phyloP scores from a whole-genome alignment of 202 grass and related monocot genomes.

The Hordeum pubiflorum region DNA sequence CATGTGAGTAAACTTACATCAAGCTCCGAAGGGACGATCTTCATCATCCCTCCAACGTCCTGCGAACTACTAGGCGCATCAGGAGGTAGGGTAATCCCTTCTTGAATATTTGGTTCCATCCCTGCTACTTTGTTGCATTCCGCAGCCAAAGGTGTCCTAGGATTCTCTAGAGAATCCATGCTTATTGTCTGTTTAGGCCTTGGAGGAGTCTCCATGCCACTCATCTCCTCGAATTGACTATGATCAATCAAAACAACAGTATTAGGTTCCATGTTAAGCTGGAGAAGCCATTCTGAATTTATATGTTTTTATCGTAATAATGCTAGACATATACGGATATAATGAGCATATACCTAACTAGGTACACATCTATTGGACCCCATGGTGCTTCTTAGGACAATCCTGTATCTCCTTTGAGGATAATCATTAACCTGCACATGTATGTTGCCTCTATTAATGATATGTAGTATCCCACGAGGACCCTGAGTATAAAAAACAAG shows the following conservation, averaged over 20 bases:
- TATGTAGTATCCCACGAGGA: neutral
- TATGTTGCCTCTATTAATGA: conserved; percentile 1
- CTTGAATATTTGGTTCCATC: conserved; percentile 27
- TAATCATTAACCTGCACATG: conserved; percentile 53
- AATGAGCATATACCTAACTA: conserved; percentile 52
- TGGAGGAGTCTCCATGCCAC: conserved; percentile 56
- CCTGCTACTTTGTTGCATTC: conserved; percentile 29
- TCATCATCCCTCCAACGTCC: conserved; percentile 48
- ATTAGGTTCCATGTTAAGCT: too few species aligned
- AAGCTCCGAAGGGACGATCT: conserved; percentile 56
- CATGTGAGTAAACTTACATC: conserved; percentile 42
- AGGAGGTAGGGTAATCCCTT: conserved; percentile 8
- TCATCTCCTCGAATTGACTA: conserved; percentile 91
- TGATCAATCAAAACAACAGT: too few species aligned
- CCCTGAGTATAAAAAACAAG: neutral
- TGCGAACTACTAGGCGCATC: conserved; percentile 34
- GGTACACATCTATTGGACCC: conserved; percentile 85
- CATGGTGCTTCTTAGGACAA: conserved; percentile 92
- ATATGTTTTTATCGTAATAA: too few species aligned
- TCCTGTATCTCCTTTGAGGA: conserved; percentile 74
- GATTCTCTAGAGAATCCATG: conserved; percentile 43
- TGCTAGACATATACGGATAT: too few species aligned
- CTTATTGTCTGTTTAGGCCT: conserved; percentile 29
- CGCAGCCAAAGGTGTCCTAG: conserved; percentile 14
- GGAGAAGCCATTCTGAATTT: too few species aligned